Base-by-base conservation (phyloP, 2,329 filamentous ascomycete genomes). In the Beauveria australis region DNA sequence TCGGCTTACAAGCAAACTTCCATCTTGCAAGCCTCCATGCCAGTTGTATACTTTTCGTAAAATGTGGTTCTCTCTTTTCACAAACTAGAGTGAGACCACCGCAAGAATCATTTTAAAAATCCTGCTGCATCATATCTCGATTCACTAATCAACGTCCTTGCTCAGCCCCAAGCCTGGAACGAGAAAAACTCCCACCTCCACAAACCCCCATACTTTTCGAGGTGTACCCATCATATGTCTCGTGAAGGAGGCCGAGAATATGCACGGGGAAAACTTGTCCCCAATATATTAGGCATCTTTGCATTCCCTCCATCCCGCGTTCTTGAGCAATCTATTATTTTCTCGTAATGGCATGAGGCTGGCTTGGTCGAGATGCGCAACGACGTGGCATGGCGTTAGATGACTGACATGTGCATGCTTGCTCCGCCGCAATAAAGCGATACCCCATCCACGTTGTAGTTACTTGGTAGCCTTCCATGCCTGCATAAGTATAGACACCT, bases 101-200 rank as follows among this genome's bases (percentile, higher is more conserved):
- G 16, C 16, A 40, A 53, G 47, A 53, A 53, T 46, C 40, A 53
- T 53, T 28, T 48, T 46, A 19, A 46, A 33, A 33, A 40, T 53
- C 16, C 48, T 48, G 47, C 33, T 52, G 22, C 33, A 47, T 30
- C 46, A 49, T 58, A 46, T 58, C 55, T 37, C 33, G 12, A 37
- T 37, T 37, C 33, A 30, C 8, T 9, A 8, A 30, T 30, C 28
- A 37, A 16, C 33, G 14, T 5, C 33, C 33, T 58, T 24, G 43
- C 46, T 40, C 56, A 52, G 56, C 40, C 56, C 56, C 56, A 6
- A 12, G 48, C 26, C 48, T 53, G 48, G 47, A 59, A 59, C 48
- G 55, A 40, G 16, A n/a, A 19, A n/a, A 22, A 14, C 6, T 44
- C 40, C 54, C 46, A 18, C 46, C 55, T 49, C 46, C 46, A n/a